phyloP scores from a whole-genome alignment of 2,329 filamentous ascomycete genomes.

The Ophiostoma australiae region DNA sequence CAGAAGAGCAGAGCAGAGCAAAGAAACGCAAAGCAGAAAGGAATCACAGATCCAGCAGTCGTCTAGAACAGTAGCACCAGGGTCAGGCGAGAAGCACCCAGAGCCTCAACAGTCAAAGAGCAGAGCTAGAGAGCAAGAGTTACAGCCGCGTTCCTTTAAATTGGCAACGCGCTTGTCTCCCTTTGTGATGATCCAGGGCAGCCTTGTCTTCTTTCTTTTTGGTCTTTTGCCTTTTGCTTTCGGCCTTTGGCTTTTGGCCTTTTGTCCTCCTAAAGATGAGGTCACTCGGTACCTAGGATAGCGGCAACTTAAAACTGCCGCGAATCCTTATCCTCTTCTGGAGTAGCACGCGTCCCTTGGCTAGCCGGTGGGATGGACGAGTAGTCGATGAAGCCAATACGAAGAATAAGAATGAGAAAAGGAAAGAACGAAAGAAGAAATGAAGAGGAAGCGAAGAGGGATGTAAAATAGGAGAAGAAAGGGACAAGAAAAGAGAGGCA shows the following conservation, averaged over 20 bases:
- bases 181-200: neutral
- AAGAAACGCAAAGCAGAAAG: neutral
- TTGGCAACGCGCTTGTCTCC: constrained; percentile 11
- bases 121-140: neutral
- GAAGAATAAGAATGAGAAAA: neutral
- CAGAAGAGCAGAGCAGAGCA: neutral
- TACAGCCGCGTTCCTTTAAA: constrained; percentile 14
- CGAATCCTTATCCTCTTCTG: constrained; percentile 3
- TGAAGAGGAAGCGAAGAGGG: neutral
- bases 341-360: constrained; percentile 6
- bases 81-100: neutral
- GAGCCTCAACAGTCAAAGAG: neutral
- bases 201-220: neutral
- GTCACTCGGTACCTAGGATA: constrained; percentile 2
- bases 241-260: too few species aligned
- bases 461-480: neutral
- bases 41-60: neutral
- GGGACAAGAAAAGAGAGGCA: neutral
- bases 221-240: neutral
- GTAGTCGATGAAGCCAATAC: constrained; percentile 6
- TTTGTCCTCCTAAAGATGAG: neutral
- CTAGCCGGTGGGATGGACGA: neutral
- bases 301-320: constrained; percentile 1
- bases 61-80: constrained; percentile 1
- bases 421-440: neutral